Conservation (phyloP, 1,139 yeast species). For the Blastobotrys petasosporus region DNA sequence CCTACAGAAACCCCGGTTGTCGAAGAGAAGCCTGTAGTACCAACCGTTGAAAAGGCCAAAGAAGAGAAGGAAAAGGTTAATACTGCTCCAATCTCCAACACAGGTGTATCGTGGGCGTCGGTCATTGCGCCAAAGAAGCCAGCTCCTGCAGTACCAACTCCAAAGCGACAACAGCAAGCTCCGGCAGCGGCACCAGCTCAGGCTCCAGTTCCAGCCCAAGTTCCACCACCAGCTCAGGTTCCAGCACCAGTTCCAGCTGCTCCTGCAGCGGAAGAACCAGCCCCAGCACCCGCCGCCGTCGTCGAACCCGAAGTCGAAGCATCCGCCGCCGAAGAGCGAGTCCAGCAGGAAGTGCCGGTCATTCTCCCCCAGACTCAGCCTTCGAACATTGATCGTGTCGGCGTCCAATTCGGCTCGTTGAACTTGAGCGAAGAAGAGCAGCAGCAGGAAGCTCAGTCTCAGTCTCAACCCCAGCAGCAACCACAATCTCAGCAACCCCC, state of each 20-base stretch:
- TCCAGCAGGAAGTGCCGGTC: slow-evolving; percentile 47
- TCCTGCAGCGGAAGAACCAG: slow-evolving; percentile 21
- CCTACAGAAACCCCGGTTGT: slow-evolving; percentile 1
- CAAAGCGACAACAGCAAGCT: slow-evolving; percentile 13
- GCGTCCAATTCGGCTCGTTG: slow-evolving; percentile 67
- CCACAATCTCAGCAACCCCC: slow-evolving; percentile 14
- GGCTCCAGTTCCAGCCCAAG: slow-evolving; percentile 8
- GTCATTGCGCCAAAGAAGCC: slow-evolving; percentile 32
- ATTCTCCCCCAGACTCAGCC: slow-evolving; percentile 52
- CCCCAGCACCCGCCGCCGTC: slow-evolving; percentile 15
- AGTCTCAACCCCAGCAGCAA: slow-evolving; percentile 19
- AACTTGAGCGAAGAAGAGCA: slow-evolving; percentile 36
- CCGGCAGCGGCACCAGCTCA: slow-evolving; percentile 17
- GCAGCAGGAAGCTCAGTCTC: slow-evolving; percentile 20
- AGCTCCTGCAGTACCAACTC: slow-evolving; percentile 16
- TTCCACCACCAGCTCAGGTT: slow-evolving; percentile 6
- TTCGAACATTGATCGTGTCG: slow-evolving; percentile 50
- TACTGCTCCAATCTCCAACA: slow-evolving; percentile 17
- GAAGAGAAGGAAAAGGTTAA: slow-evolving; percentile 14
- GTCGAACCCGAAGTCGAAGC: too few species aligned
- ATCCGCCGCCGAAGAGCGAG: slow-evolving; percentile 12
- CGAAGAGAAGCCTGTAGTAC: slow-evolving; percentile 2
- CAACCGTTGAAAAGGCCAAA: background rate
- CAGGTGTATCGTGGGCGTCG: slow-evolving; percentile 38
- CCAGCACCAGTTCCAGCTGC: slow-evolving; percentile 1